A percentile compares a stretch with the other conserved stretches of the same genome.
These are phyloP conservation scores for Curvularia spicifera DNA, from an alignment of 2,329 filamentous ascomycete species.

Conservation along the genomic window DNA sequence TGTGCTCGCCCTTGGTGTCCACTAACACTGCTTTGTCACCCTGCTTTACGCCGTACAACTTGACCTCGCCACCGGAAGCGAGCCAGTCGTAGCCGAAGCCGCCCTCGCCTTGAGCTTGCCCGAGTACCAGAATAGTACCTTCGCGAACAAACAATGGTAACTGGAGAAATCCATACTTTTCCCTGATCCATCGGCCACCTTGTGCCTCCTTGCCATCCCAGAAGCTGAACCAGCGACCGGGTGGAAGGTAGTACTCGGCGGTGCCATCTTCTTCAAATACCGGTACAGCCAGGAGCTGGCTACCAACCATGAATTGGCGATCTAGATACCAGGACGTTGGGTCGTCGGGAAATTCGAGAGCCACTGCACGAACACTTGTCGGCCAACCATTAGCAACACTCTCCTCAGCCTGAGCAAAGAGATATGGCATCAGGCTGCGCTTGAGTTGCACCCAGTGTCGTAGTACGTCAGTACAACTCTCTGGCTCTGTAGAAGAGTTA, in stretches of 20 bases:
- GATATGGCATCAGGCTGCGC: constrained; percentile 64
- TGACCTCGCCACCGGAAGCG: constrained; percentile 47
- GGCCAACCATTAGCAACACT: constrained; percentile 63
- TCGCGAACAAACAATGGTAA: constrained; percentile 52
- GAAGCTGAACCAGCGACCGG: constrained; percentile 59
- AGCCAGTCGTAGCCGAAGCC: constrained; percentile 53
- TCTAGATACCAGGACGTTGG: constrained; percentile 72
- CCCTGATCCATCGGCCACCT: constrained; percentile 55
- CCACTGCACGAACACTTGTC: constrained; percentile 67
- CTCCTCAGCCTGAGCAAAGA: constrained; percentile 60
- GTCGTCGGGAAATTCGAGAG: constrained; percentile 74
- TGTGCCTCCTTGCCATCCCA: constrained; percentile 52
- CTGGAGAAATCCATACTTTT: constrained; percentile 50
- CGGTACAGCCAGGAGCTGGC: constrained; percentile 67
- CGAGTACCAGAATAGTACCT: constrained; percentile 51
- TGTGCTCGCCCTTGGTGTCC: constrained; percentile 40
- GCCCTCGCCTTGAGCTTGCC: constrained; percentile 46
- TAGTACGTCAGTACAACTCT: constrained; percentile 61
- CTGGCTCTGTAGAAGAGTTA: constrained; percentile 60
- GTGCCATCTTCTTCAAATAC: constrained; percentile 68
- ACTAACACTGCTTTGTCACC: constrained; percentile 47
- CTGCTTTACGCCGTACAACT: constrained; percentile 47
- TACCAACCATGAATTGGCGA: constrained; percentile 76
- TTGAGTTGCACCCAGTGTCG: constrained; percentile 61
- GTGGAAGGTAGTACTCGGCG: constrained; percentile 70